Evolutionary conservation across 225 moss, liverwort and hornwort species (phyloP), one percentile per base, ranked within the genome.

Genomic region (Climacium dendroides): DNA sequence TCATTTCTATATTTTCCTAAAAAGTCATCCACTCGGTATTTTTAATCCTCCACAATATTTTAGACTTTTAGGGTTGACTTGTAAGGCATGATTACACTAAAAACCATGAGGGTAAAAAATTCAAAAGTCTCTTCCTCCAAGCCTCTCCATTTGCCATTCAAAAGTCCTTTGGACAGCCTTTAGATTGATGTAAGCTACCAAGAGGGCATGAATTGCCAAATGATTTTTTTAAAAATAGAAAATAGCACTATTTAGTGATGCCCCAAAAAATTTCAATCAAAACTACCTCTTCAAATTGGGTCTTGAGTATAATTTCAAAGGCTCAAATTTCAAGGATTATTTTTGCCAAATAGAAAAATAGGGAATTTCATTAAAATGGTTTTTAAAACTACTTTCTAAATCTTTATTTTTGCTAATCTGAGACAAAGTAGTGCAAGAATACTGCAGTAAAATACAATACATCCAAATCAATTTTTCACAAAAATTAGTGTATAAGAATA

Each of bases 341-440:
- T 8, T 71, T 0, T 43, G 1, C 41, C 0, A 15, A 0, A 1
- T 9, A 71, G 5, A 2, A 26, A 28, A n/a, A n/a, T n/a, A n/a
- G n/a, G n/a, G n/a, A n/a, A n/a, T n/a, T n/a, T n/a, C n/a, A n/a
- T n/a, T n/a, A n/a, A n/a, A n/a, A n/a, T n/a, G 37, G 37, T 12
- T 47, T 7, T 1, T 11, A 32, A 0, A 11, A 48, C 9, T 48
- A 48, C 2, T 48, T 30, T 48, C 1, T 8, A 4, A 74, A 19
- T 30, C 30, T 7, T 4, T 7, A 30, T 47, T 74, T 73, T 29
- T 74, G 5, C 0, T 74, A 0, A 48, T 71, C n/a, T n/a, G n/a
- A n/a, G n/a, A n/a, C n/a, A 74, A 48, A 30, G 6, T 17, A 48
- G 3, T 0, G 0, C 30, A 30, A 73, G 19, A 30, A 0, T 19